phyloP scores from a whole-genome alignment of 75 land plant genomes.

The Gnetum montanum region DNA sequence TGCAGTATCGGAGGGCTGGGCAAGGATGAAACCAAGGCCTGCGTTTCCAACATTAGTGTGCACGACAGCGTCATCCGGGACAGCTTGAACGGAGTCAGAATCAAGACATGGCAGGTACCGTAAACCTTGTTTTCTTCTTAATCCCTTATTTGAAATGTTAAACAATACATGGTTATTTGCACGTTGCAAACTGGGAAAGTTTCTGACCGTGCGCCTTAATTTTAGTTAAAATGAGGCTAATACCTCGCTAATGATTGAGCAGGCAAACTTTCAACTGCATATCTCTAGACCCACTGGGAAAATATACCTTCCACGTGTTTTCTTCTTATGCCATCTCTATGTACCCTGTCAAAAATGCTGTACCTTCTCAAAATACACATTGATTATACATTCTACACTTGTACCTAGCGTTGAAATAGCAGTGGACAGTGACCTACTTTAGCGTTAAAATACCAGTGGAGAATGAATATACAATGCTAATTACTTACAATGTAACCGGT shows the following conservation, averaged over 20 bases:
- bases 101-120: conserved; percentile 89
- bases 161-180: neutral
- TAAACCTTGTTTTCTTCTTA: neutral
- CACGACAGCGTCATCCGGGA: conserved; percentile 33
- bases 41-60: conserved; percentile 71
- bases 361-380: too few relatives aligned
- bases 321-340: too few relatives aligned
- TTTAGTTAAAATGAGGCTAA: neutral
- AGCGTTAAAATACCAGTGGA: too few relatives aligned
- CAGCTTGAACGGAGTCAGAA: conserved; percentile 62
- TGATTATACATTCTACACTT: too few relatives aligned
- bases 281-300: too few relatives aligned
- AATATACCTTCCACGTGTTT: too few relatives aligned
- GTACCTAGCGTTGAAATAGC: too few relatives aligned
- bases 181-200: neutral
- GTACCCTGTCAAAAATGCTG: too few relatives aligned
- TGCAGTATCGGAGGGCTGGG: conserved; percentile 79
- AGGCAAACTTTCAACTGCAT: too few relatives aligned
- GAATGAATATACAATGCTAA: too few relatives aligned
- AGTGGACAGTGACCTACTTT: too few relatives aligned
- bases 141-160: neutral
- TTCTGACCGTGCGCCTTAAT: neutral
- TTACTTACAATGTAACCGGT: too few relatives aligned
- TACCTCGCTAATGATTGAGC: neutral
- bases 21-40: conserved; percentile 59